Evolutionary conservation across 2,329 filamentous ascomycete species (phyloP).

Genomic region (Endoconidiophora laricicola): DNA sequence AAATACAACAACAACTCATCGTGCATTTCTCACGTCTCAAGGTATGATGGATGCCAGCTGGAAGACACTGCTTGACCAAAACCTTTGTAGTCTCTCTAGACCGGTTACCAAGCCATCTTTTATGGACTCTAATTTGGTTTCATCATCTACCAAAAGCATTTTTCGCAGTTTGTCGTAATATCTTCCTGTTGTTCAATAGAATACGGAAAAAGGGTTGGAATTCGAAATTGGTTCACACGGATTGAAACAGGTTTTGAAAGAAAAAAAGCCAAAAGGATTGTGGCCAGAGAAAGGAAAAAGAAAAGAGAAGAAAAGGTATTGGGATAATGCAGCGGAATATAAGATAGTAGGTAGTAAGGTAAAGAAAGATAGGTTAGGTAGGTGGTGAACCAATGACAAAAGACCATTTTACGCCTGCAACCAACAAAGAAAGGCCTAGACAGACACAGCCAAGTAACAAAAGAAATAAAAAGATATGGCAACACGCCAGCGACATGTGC

Average conservation of each 20-base stretch:
- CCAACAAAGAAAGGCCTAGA: neutral
- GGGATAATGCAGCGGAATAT: constrained; percentile 12
- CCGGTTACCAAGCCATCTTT: no score
- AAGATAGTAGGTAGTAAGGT: constrained; percentile 6
- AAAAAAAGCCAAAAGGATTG: neutral
- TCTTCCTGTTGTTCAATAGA: no score
- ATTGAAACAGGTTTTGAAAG: neutral
- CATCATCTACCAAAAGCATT: neutral
- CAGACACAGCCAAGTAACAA: constrained; percentile 8
- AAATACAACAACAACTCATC: no score
- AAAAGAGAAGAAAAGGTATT: constrained; percentile 1
- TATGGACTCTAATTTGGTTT: no score
- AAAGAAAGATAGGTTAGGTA: neutral
- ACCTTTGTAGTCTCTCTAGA: no score
- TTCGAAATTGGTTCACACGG: constrained; percentile 2
- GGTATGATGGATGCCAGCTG: no score
- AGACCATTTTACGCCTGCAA: constrained; percentile 11
- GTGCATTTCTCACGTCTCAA: no score
- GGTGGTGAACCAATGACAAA: constrained; percentile 8
- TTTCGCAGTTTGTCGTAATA: neutral
- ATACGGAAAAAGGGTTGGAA: no score
- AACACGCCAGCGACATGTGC: neutral
- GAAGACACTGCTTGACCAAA: no score
- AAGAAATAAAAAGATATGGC: constrained; percentile 10
- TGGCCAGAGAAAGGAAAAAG: constrained; percentile 5